Base-by-base conservation (phyloP, 106 monocot genomes). In the Phalaenopsis aphrodite region DNA sequence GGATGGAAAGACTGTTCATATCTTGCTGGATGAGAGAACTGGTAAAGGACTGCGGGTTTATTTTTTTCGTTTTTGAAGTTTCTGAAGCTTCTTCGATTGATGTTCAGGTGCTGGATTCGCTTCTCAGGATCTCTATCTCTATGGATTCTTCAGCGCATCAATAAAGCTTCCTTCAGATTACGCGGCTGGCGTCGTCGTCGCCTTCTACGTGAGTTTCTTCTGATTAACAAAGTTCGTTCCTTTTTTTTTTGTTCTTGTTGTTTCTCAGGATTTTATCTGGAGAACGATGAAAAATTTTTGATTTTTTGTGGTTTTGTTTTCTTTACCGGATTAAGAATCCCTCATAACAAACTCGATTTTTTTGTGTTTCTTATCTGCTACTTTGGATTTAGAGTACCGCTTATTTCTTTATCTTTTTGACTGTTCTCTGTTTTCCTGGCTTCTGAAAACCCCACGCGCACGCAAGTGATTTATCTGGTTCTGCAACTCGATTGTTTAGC, bases 71-170 rank as follows among this genome's bases (percentile, higher is more conserved):
- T 17, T 24, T 11, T 76, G 6, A 45, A 14, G 41, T 45, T 4
- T 42, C 43, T 75, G 71, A 75, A 75, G 24, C 5, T 5, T 21
- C 38, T 8, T 71, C 71, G 74, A 75, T 41, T 45, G 5, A 82
- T 37, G 11, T 56, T 3, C 87, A 95, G 94, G 94, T 55, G 78
- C 94, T 55, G 94, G 94, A n/a, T 95, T 95, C 72, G 92, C 87
- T 6, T 95, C 94, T 2, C 87, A 88, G 64, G 94, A 95, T 80
- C 88, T 90, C 24, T 95, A 84, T 80, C 81, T 88, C 23, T 81
- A 95, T 84, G 94, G 94, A 24, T 86, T 92, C 83, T 95, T 95
- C 86, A 88, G 92, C 61, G 92, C 95, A n/a, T 90, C 95, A 75
- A 89, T 95, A 72, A 95, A 92, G 86, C 90, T 95, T 74, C 95